Evolutionary conservation across 352 stramenopile genomes (phyloP).

Genomic region (Phytophthora citricola): DNA sequence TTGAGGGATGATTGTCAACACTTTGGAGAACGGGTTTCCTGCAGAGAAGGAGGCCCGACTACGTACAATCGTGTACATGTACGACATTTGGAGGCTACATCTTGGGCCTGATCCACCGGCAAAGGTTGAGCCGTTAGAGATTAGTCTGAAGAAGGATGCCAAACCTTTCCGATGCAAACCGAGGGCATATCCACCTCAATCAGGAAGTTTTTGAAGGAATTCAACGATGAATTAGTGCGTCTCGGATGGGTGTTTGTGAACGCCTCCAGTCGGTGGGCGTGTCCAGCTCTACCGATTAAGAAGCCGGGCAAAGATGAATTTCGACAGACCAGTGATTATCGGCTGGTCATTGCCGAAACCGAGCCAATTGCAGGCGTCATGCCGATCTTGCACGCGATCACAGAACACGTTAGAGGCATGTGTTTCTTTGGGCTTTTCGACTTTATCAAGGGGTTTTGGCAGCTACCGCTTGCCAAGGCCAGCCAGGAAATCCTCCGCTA

Average conservation of each 20-base stretch:
- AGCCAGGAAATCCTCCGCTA: neutral
- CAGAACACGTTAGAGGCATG: neutral
- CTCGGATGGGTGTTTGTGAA: neutral
- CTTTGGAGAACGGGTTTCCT: conserved; percentile 6
- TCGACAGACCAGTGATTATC: neutral
- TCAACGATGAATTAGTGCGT: neutral
- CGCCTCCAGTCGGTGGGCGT: neutral
- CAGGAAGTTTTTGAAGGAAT: neutral
- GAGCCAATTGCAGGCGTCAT: conserved; percentile 7
- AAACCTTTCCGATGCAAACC: neutral
- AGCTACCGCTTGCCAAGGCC: neutral
- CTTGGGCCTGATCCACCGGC: neutral
- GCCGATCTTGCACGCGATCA: neutral
- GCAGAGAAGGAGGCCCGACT: neutral
- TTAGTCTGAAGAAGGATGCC: conserved; percentile 1
- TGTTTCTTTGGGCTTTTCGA: conserved; percentile 4
- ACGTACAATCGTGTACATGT: neutral
- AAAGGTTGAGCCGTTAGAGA: neutral
- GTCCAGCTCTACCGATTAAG: neutral
- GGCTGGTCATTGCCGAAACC: neutral
- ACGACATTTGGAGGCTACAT: neutral
- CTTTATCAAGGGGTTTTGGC: conserved; percentile 11
- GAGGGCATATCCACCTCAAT: neutral
- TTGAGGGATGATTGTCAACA: conserved; percentile 9
- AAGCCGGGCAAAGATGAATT: neutral